phyloP scores from a whole-genome alignment of 1,284 basidiomycete species.

The Sporisorium sorghi region DNA sequence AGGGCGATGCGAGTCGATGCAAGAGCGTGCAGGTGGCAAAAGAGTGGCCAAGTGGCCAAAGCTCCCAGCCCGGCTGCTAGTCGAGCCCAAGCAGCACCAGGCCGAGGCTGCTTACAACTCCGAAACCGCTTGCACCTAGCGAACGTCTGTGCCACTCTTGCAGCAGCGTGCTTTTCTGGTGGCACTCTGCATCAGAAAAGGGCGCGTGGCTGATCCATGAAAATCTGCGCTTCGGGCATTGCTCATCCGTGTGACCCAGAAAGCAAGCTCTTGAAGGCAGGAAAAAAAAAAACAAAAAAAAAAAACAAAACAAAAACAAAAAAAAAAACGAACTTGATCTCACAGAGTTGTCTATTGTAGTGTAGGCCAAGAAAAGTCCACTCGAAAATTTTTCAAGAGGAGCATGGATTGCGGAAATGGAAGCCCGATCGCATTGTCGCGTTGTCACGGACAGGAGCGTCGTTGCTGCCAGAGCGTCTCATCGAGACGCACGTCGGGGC shows the following conservation, averaged over 20 bases:
- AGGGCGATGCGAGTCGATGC: neutral
- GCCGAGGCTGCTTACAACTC: constrained; percentile 48
- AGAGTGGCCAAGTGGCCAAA: constrained; percentile 7
- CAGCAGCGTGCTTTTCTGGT: constrained; percentile 4
- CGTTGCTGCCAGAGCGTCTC: constrained; percentile 8
- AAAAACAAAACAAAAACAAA: no score
- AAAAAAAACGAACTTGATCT: no score
- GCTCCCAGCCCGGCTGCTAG: constrained; percentile 23
- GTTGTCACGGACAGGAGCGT: no score
- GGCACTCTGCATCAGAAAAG: neutral
- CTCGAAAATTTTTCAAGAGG: no score
- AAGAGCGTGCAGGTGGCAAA: neutral
- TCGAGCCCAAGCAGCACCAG: constrained; percentile 6
- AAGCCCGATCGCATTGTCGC: no score
- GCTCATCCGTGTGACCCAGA: constrained; percentile 24
- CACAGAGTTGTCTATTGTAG: no score
- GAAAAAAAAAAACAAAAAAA: no score
- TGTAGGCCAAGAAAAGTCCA: no score
- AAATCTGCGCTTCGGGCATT: constrained; percentile 23
- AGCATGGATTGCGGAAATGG: no score
- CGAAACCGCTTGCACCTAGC: constrained; percentile 14
- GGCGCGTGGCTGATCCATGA: constrained; percentile 25
- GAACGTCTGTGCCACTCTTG: constrained; percentile 9
- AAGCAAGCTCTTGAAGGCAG: no score
- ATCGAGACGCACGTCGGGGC: constrained; percentile 17